These are phyloP conservation scores for Gynostemma pentaphyllum DNA, from an alignment of 306 rosid species.

Conservation along the genomic window DNA sequence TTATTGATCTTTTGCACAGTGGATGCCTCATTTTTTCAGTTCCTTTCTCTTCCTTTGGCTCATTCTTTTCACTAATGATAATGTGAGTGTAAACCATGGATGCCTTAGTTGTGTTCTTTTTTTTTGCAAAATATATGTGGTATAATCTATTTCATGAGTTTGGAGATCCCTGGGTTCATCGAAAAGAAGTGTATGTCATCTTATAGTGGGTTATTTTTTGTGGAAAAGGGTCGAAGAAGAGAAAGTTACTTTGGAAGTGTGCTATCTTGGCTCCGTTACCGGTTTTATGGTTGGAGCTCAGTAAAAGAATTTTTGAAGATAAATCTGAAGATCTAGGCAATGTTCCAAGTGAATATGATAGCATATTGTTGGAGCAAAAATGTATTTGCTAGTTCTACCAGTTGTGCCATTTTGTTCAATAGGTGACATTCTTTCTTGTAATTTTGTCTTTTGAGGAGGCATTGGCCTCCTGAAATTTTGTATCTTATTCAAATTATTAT, in stretches of 20 bases:
- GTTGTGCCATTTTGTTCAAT: background rate
- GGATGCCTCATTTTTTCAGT: background rate
- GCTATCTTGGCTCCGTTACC: conserved; percentile 12
- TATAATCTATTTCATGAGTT: background rate
- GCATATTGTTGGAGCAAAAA: conserved; percentile 7
- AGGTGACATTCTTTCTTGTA: background rate
- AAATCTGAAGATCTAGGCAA: conserved; percentile 8
- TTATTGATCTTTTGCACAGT: background rate
- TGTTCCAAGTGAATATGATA: background rate
- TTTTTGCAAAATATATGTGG: background rate
- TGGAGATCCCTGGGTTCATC: conserved; percentile 1
- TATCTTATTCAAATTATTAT: conserved; percentile 2
- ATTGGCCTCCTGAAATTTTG: background rate
- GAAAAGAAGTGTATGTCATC: conserved; percentile 1
- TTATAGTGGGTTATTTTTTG: conserved; percentile 9
- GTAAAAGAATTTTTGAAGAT: conserved; percentile 9
- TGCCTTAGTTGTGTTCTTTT: background rate
- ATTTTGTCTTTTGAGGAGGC: background rate
- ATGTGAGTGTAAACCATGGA: background rate
- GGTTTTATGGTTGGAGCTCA: conserved; percentile 5
- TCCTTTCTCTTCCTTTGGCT: background rate
- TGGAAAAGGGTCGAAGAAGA: conserved; percentile 9
- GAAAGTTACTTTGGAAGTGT: conserved; percentile 8
- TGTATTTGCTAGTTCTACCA: conserved; percentile 3
- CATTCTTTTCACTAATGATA: background rate